Conservation (phyloP, 1,284 basidiomycete genomes). For the Uromyces viciae-fabae region DNA sequence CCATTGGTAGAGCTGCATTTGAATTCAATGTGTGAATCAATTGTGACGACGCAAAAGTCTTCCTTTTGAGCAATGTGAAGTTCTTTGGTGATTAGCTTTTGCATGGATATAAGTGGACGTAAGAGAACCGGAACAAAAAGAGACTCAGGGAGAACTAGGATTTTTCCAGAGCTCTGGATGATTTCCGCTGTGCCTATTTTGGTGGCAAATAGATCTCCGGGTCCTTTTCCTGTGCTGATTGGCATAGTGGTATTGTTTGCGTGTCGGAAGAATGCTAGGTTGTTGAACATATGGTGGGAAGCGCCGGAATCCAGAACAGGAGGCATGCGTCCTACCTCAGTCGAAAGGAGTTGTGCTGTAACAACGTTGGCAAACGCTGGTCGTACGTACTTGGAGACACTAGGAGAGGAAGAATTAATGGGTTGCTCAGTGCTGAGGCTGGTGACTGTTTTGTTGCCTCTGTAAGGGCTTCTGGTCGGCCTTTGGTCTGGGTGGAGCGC, state of each 20-base stretch:
- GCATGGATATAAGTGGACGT: neutral
- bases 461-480: no score
- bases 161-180: neutral
- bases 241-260: neutral
- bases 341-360: no score
- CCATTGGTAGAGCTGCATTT: neutral
- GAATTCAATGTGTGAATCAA: neutral
- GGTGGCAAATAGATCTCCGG: neutral
- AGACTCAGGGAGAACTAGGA: neutral
- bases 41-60: neutral
- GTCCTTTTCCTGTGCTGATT: neutral
- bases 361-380: no score
- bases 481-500: no score
- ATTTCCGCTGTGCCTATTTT: neutral
- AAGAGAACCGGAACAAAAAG: neutral
- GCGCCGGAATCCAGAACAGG: no score
- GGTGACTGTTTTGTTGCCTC: no score
- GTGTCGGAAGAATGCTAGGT: neutral
- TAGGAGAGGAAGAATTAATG: no score
- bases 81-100: neutral
- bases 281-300: neutral
- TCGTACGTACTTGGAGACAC: no score
- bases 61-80: neutral
- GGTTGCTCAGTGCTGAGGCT: no score
- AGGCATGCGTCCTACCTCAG: no score